Base-by-base conservation (phyloP, 2,329 filamentous ascomycete species). In the Blastomyces gilchristii region DNA sequence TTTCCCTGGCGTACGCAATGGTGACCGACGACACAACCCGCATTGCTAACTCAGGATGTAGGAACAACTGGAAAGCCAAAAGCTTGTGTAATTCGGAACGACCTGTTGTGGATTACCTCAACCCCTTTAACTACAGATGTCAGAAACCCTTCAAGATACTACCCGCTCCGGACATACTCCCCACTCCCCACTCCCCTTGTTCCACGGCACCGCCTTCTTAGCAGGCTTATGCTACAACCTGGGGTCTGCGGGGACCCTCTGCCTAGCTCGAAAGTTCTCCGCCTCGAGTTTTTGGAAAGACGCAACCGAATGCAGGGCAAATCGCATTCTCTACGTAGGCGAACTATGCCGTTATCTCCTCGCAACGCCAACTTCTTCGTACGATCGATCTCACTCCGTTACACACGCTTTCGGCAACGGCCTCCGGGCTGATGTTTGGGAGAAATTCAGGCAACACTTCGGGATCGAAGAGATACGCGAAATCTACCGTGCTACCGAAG, bases 311-410 rank as follows among this genome's bases (percentile, higher is more conserved):
- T 77, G 74, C 18, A 64, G 70, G 28, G 77, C 78, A 2, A 80
- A 76, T 0, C 71, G 77, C 1, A 76, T 80, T 25, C 65, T 80
- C 3, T 80, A 76, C 60, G 79, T 82, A 22, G 80, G 80, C 39
- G 80, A 82, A 67, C 69, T 81, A 6, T 80, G 78, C 63, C 73
- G 80, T 7, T 82, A 82, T 63, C 73, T 82, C 1, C 71, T 82
- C 11, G 73, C 76, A 25, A 74, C 76, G 0, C 76, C 78, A 0
- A 74, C 78, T 0, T 76, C 76, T 0, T 76, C 76, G 0, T 79
- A 79, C 34, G 80, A 82, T 65, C 70, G 70, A 14, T 69, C 73
- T 25, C 80, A 82, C 66, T 69, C 72, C 3, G 77, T 78, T 63
- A 77, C 77, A 28, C 74, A 78, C 0, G 78, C 77, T 2, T 68